Evolutionary conservation across 1,284 basidiomycete species (phyloP), one percentile per base, ranked within the genome.

Genomic region (Xerocomus amazonicus): DNA sequence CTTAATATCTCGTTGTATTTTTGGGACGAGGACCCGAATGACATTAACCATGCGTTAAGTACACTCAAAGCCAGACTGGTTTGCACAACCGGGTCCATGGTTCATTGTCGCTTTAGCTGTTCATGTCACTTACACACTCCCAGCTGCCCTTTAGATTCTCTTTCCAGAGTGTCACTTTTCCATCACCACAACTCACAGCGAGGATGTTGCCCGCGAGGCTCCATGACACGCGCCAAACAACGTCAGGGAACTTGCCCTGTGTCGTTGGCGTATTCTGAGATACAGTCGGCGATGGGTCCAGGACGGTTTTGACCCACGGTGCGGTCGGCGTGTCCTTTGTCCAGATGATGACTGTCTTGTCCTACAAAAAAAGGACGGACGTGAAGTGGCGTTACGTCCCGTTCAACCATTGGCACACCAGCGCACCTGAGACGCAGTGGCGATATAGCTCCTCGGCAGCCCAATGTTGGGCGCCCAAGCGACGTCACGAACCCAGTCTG

Each of bases 381-480:
- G 19, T 23, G 19, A 23, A 23, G 4, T 23, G 19, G 4, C 19
- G 4, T 3, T 23, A 4, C 19, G 19, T 23, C 19, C 19, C 19
- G 19, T 4, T 4, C 19, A 23, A 23, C 19, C 19, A 23, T 23
- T 23, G 19, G 19, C 19, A 23, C 19, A 23, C 19, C 19, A 19
- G 41, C 41, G 61, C 76, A 87, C 87, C 74, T 97, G 94, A 0
- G 90, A 94, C 0, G 93, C 94, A 2, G 92, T 94, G 9, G 96
- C 96, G 55, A 99, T 92, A 72, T 98, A 97, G 65, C 86, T 90
- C 53, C 93, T 83, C 0, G 95, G 91, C 14, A 99, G 79, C 0
- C 96, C 96, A 58, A 98, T 93, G 62, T 93, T 97, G 0, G 96
- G 96, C 5, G 94, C 94, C 90, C 95, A 98, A 0, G 95, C 92